Evolutionary conservation across 2,329 filamentous ascomycete genomes (phyloP), one percentile per base, ranked within the genome.

Genomic region (Xylariaceae sp.): DNA sequence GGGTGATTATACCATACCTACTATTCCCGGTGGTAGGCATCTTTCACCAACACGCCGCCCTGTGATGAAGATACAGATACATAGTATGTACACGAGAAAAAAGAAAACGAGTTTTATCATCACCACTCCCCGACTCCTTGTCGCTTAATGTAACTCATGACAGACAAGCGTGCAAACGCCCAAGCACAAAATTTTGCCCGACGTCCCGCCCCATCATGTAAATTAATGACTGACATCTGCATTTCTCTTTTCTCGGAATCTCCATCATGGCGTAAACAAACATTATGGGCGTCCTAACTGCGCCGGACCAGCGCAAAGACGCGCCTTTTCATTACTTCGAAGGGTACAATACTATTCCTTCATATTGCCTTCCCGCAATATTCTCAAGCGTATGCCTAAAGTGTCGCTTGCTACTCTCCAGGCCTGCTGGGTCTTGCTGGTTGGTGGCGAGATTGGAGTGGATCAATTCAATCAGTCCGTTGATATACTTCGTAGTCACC

Each of bases 391-490:
- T 99, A 61, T 95, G 85, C 72, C 95, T 83, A 74, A 99, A 99
- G 73, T 99, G 94, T 67, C 89, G 90, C 71, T 87, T 88, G 59
- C 94, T 95, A 60, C 85, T 90, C 68, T 99, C 94, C 49, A 97
- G 80, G 27, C 86, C 87, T 0, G 86, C 81, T 34, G 88, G 89
- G 64, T 94, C 89, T 65, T 87, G 83, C 68, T 90, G 86, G 68
- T 89, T 94, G 54, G 87, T 91, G 62, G 87, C 86, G 34, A 99
- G 80, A 69, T 99, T 99, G 27, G 91, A 96, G 72, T 99, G 91
- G 67, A 99, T 97, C 60, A 99, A 83, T 74, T 99, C 94, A 68
- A 99, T 97, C 49, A 99, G 83, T 3, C 94, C 94, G 68, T 99
- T 99, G 60, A 99, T 81, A 71, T 97, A 99, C 73, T 97, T 97